Evolutionary conservation across 2,329 filamentous ascomycete species (phyloP).

Genomic region (Talaromyces sp.): DNA sequence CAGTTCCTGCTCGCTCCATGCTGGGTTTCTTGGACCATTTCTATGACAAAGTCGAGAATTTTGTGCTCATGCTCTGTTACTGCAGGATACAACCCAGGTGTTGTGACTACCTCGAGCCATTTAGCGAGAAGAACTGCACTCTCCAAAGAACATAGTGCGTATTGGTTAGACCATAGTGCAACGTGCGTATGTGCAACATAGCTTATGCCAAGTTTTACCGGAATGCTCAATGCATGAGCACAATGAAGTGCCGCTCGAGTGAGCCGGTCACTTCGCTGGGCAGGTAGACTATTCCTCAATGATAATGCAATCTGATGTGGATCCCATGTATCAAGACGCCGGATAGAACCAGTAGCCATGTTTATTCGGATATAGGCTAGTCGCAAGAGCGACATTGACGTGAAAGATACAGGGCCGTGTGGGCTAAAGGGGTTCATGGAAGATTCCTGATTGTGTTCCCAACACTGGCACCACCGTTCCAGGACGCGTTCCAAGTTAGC

Average conservation of each 20-base stretch:
- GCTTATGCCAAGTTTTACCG: conserved; percentile 52
- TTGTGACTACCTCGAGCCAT: conserved; percentile 31
- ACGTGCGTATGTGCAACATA: conserved; percentile 53
- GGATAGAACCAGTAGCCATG: not conserved
- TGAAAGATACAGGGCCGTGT: not conserved
- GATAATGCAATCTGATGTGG: conserved; percentile 24
- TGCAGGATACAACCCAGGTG: conserved; percentile 19
- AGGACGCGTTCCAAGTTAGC: not conserved
- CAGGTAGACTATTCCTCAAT: conserved; percentile 26
- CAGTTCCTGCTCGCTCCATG: conserved; percentile 27
- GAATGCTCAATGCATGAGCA: conserved; percentile 53
- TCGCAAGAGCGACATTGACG: not conserved
- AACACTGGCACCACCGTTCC: not conserved
- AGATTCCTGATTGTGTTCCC: not conserved
- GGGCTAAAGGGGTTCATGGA: not conserved
- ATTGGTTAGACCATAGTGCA: conserved; percentile 56
- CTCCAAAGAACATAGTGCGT: conserved; percentile 52
- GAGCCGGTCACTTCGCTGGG: conserved; percentile 44
- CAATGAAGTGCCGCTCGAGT: conserved; percentile 50
- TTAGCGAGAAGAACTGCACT: conserved; percentile 53
- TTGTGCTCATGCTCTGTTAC: conserved; percentile 30
- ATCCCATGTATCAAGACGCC: not conserved
- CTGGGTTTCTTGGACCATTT: conserved; percentile 24
- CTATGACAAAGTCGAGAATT: conserved; percentile 28
- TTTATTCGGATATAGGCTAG: not conserved